Evolutionary conservation across 345 rosid genomes (phyloP), one percentile per base, ranked within the genome.

Genomic region (Eucalyptus cladocalyx): DNA sequence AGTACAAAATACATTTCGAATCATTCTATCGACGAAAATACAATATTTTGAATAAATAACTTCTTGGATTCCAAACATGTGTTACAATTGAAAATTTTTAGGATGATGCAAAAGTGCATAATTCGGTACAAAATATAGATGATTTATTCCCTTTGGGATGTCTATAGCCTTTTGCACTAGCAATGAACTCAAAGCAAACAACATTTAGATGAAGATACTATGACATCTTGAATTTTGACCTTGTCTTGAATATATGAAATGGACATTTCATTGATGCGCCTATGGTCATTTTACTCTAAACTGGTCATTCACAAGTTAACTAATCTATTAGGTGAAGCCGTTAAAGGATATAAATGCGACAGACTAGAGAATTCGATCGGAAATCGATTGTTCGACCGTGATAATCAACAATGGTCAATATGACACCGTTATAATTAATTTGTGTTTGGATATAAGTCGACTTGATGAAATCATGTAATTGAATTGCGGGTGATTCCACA

Each of bases 221-320:
- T 3, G 51, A 49, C 51, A 49, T 49, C 51, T 0, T 14, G 17
- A 49, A 49, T 14, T 49, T 49, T 14, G 2, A 49, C 1, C 17
- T 5, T 1, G 3, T 49, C 51, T 49, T 2, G 6, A 49, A 49
- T 49, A 49, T 49, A 49, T 49, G 6, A 49, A 49, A 49, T 49
- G 1, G 6, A 49, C 3, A 49, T 49, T 49, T 49, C 3, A 0
- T 49, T 1, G 1, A 49, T 3, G 17, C 6, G 0, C 51, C 5
- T 49, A 14, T 49, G 51, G 17, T 49, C 17, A 49, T 49, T 49
- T 49, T 49, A 5, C 0, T 49, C 0, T 49, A 0, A 49, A 17
- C 6, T 49, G 6, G 17, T 14, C 17, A 49, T 3, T 49, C 2
- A 49, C 17, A 14, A 49, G 17, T 49, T 49, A 49, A 14, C 6